These are phyloP conservation scores for Toxicodendron radicans DNA, from an alignment of 345 rosid genomes.

Conservation along the genomic window DNA sequence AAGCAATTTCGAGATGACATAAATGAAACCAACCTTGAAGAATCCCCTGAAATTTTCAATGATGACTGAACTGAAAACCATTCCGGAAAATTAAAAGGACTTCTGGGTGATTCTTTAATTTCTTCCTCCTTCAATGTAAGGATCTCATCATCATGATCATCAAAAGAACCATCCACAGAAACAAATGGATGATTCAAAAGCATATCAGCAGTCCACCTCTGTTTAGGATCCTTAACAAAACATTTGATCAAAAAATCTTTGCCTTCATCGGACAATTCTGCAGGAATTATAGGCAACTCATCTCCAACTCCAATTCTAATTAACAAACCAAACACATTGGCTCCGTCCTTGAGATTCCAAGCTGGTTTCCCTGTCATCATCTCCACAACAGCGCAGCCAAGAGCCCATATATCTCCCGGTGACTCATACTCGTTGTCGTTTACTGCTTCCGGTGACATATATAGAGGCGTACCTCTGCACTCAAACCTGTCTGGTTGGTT, in stretches of 20 bases:
- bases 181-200: constrained; percentile 70
- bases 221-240: constrained; percentile 53
- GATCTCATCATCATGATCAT: constrained; percentile 8
- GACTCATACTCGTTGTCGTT: constrained; percentile 55
- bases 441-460: constrained; percentile 79
- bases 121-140: constrained; percentile 19
- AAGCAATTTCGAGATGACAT: constrained; percentile 1
- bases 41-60: not conserved
- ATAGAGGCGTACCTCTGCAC: constrained; percentile 75
- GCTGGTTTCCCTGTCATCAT: constrained; percentile 70
- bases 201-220: constrained; percentile 79
- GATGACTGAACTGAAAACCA: constrained; percentile 45
- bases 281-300: constrained; percentile 59
- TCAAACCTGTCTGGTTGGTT: constrained; percentile 19
- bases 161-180: constrained; percentile 28
- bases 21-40: constrained; percentile 23
- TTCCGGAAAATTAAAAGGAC: constrained; percentile 48
- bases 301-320: constrained; percentile 56
- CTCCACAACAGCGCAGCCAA: constrained; percentile 76
- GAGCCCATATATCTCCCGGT: constrained; percentile 86
- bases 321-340: constrained; percentile 42
- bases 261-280: constrained; percentile 59
- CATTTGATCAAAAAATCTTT: constrained; percentile 66
- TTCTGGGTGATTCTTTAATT: constrained; percentile 38
- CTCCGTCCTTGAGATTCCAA: constrained; percentile 43